Percentiles rank a stretch among this genome's conserved stretches.
phyloP scores from a whole-genome alignment of 2,329 filamentous ascomycete genomes.

The Ophiostoma angusticollis region DNA sequence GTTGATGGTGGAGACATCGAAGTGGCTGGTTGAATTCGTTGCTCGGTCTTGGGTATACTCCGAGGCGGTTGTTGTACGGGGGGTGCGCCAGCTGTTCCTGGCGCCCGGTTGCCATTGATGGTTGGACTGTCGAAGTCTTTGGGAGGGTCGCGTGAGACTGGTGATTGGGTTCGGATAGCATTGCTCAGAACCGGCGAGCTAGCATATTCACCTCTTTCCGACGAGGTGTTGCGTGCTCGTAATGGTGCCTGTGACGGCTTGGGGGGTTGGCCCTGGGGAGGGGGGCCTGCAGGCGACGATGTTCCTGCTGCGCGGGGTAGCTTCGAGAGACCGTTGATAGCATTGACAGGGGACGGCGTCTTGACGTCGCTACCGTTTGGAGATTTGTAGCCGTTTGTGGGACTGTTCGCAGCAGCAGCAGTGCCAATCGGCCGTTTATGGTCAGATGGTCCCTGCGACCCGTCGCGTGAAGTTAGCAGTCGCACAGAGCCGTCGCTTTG shows the following conservation, averaged over 20 bases:
- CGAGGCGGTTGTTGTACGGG: constrained; percentile 23
- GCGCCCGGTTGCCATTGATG: constrained; percentile 46
- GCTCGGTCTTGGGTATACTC: constrained; percentile 22
- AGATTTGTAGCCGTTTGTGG: constrained; percentile 29
- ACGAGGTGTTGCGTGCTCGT: constrained; percentile 36
- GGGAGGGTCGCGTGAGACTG: constrained; percentile 27
- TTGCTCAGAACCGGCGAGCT: constrained; percentile 23
- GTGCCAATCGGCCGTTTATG: constrained; percentile 32
- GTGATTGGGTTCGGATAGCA: constrained; percentile 27
- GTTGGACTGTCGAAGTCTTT: constrained; percentile 37
- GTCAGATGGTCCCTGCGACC: constrained; percentile 38
- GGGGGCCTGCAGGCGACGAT: constrained; percentile 34
- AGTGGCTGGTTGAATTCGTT: constrained; percentile 19
- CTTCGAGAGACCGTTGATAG: constrained; percentile 21
- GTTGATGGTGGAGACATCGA: constrained; percentile 1
- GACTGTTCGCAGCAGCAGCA: constrained; percentile 24
- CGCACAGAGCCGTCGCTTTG: constrained; percentile 25
- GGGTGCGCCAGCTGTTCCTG: constrained; percentile 34
- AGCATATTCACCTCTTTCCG: constrained; percentile 28
- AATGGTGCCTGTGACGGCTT: constrained; percentile 32
- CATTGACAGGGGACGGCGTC: constrained; percentile 17
- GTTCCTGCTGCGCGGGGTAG: constrained; percentile 25
- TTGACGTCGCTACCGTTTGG: constrained; percentile 28
- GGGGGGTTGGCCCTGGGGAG: constrained; percentile 41
- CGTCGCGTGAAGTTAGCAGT: constrained; percentile 34